Conservation (phyloP, 495 filamentous ascomycete species). For the Articulospora tetracladia region DNA sequence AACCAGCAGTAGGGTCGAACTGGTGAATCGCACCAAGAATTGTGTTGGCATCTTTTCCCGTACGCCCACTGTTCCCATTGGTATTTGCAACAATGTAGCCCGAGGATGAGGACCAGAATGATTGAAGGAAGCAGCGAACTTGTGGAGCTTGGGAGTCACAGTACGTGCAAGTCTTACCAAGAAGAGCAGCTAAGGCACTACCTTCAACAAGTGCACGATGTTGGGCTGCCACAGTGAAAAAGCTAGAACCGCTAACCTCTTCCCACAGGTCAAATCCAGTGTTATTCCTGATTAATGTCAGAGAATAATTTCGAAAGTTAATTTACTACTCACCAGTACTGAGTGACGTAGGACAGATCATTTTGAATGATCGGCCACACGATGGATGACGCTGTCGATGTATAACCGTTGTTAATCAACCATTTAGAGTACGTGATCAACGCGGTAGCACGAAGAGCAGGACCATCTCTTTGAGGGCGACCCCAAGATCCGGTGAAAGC, state of each 20-base stretch:
- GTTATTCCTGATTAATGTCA: constrained; percentile 31
- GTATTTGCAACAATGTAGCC: constrained; percentile 40
- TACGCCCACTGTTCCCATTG: constrained; percentile 35
- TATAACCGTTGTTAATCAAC: constrained; percentile 29
- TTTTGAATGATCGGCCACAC: constrained; percentile 55
- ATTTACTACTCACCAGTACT: constrained; percentile 63
- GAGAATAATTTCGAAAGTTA: not conserved
- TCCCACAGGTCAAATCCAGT: constrained; percentile 50
- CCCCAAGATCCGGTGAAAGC: constrained; percentile 57
- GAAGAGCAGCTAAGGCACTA: constrained; percentile 23
- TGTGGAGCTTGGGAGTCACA: constrained; percentile 45
- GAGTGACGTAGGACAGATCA: constrained; percentile 56
- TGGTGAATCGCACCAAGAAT: constrained; percentile 41
- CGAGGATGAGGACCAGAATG: constrained; percentile 38
- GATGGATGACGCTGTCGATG: constrained; percentile 29
- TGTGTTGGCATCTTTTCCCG: constrained; percentile 45
- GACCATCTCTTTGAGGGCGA: constrained; percentile 60
- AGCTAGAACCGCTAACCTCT: constrained; percentile 51
- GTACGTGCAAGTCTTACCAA: constrained; percentile 34
- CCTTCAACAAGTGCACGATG: constrained; percentile 36
- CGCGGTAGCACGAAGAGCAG: constrained; percentile 45
- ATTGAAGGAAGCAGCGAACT: constrained; percentile 46
- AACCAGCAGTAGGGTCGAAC: constrained; percentile 43
- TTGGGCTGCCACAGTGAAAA: constrained; percentile 58
- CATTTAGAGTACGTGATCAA: constrained; percentile 39